Percentiles rank a stretch among this genome's conserved stretches.
These are phyloP conservation scores for Tetracladium marchalianum DNA, from an alignment of 495 filamentous ascomycete species.

Conservation along the genomic window DNA sequence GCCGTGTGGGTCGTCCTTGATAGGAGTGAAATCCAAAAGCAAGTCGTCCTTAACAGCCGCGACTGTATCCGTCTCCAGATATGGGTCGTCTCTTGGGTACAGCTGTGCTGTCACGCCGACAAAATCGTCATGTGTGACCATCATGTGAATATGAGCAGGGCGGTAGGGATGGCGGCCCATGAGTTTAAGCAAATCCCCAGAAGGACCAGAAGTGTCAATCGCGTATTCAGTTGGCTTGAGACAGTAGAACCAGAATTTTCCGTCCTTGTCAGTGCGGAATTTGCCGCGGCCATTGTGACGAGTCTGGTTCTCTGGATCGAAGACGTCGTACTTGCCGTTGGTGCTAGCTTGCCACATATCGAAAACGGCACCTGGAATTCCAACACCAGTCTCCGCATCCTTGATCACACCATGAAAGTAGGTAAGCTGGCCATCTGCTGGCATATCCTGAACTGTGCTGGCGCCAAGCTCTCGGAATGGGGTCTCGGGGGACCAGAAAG, in stretches of 20 bases:
- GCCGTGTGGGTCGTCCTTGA: slow-evolving; percentile 42
- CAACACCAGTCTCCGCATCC: slow-evolving; percentile 57
- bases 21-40: slow-evolving; percentile 50
- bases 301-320: slow-evolving; percentile 65
- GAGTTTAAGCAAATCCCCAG: slow-evolving; percentile 53
- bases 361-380: slow-evolving; percentile 60
- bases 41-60: slow-evolving; percentile 59
- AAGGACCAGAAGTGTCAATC: slow-evolving; percentile 64
- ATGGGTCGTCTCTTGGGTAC: slow-evolving; percentile 53
- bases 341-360: slow-evolving; percentile 80
- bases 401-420: slow-evolving; percentile 59
- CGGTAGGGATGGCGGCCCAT: slow-evolving; percentile 75
- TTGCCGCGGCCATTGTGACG: slow-evolving; percentile 80
- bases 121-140: slow-evolving; percentile 48
- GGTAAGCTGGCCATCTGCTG: slow-evolving; percentile 48
- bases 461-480: slow-evolving; percentile 67
- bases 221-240: slow-evolving; percentile 73
- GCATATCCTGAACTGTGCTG: slow-evolving; percentile 58
- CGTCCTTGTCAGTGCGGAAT: slow-evolving; percentile 66
- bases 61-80: slow-evolving; percentile 50
- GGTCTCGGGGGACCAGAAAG: slow-evolving; percentile 80
- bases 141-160: slow-evolving; percentile 81
- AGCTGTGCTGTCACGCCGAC: slow-evolving; percentile 52
- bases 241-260: slow-evolving; percentile 73
- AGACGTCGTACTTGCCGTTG: slow-evolving; percentile 84